Conservation (phyloP, 2,329 filamentous ascomycete species). For the Aspergillus phoenicis region DNA sequence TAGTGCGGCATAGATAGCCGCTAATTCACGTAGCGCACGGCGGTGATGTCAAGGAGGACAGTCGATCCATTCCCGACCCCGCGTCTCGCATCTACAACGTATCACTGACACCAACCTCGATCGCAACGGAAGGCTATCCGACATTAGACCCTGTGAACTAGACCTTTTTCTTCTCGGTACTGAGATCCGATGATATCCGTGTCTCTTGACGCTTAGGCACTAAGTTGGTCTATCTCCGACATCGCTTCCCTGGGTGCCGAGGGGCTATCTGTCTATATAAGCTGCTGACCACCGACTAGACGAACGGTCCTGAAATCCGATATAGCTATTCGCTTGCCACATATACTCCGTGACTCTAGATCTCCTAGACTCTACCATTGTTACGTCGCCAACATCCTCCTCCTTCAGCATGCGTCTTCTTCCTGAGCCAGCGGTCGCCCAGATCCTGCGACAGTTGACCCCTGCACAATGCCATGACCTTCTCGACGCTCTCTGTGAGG, state of each 20-base stretch:
- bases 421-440: slow-evolving; percentile 36
- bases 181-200: slow-evolving; percentile 7
- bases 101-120: neutral
- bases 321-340: too few species aligned
- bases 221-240: slow-evolving; percentile 7
- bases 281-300: neutral
- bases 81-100: neutral
- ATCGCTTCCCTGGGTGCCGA: slow-evolving; percentile 2
- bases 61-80: neutral
- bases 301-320: neutral
- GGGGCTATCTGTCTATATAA: neutral
- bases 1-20: neutral
- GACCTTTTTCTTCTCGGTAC: neutral
- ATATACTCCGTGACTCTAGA: too few species aligned
- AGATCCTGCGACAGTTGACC: slow-evolving; percentile 37
- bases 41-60: neutral
- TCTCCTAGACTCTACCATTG: too few species aligned
- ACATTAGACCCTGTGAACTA: neutral
- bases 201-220: neutral
- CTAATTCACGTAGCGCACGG: neutral
- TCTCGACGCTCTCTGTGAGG: slow-evolving; percentile 39
- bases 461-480: slow-evolving; percentile 38
- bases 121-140: neutral
- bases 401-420: slow-evolving; percentile 36
- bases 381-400: neutral